Evolutionary conservation across 306 rosid species (phyloP).

Genomic region (Malus asiatica): DNA sequence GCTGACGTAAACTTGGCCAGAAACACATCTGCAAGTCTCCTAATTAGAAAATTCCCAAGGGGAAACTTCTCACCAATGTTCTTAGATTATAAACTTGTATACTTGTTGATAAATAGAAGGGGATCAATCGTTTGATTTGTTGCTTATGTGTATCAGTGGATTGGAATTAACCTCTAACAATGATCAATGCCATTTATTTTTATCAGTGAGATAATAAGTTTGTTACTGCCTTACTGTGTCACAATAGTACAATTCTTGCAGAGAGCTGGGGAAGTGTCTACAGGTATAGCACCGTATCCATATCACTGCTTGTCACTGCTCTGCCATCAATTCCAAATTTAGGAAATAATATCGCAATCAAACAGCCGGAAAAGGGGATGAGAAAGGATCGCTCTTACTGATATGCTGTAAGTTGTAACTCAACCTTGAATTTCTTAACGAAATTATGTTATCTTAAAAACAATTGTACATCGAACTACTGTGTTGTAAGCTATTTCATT

Average conservation of each 20-base stretch:
- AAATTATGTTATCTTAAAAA: not conserved
- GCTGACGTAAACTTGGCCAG: not conserved
- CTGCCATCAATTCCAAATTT: not conserved
- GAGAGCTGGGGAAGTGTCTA: not conserved
- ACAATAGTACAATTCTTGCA: not conserved
- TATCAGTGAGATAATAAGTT: not conserved
- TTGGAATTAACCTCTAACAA: not conserved
- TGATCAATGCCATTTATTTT: not conserved
- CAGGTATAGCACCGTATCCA: not conserved
- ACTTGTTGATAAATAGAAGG: conserved; percentile 5
- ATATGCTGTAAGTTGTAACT: not conserved
- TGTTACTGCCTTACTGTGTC: not conserved
- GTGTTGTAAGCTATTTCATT: not conserved
- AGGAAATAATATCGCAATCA: no score
- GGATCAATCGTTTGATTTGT: not conserved
- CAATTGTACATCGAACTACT: no score
- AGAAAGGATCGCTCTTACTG: not conserved
- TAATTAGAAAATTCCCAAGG: not conserved
- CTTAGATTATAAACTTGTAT: not conserved
- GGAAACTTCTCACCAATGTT: not conserved
- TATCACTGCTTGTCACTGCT: not conserved
- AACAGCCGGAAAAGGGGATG: no score
- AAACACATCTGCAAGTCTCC: not conserved
- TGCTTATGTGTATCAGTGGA: not conserved
- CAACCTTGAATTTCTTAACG: not conserved